Evolutionary conservation across 2,329 filamentous ascomycete genomes (phyloP), one percentile per base, ranked within the genome.

Genomic region (Penicillium occitanis): DNA sequence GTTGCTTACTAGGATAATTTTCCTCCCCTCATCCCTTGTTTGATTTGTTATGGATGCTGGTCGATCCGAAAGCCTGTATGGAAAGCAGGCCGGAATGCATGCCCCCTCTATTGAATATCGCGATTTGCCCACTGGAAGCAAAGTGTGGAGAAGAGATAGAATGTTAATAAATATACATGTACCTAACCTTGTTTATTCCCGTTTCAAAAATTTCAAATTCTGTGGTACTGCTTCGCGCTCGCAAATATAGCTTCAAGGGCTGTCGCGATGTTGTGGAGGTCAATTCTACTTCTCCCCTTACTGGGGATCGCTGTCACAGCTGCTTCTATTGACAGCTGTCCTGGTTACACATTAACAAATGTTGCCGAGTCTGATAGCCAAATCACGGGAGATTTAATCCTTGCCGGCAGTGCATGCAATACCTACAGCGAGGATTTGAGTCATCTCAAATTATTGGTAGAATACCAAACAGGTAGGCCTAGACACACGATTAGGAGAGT

Each of bases 381-480:
- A 13, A 35, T 64, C 10, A 65, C 57, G 14, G 92, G 91, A 1
- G 84, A 90, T 70, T 81, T 96, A 57, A 83, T 78, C 1, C 84
- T 96, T 11, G 89, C 89, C 7, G 91, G 91, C 0, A 72, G 82
- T 10, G 82, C 89, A 6, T 90, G 88, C 75, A 85, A 88, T 72
- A 78, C 78, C 13, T 89, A 87, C 69, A 86, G 87, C 58, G 79
- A 79, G 2, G 88, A 90, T 70, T 69, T 90, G 64, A 73, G 78
- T 60, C 77, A 85, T 64, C 76, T 90, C 69, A 87, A 82, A 68
- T 77, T 90, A 66, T 75, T 82, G 10, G 87, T 89, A 14, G 84
- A 87, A 69, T 88, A 89, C 71, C 84, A 90, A 19, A 68, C 66
- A 48, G 46, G 63, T 66, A 60, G 4, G 63, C 19, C n/a, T 4